Base-by-base conservation (phyloP, 192 early-diverging fungal genomes). In the Linnemannia schmuckeri region DNA sequence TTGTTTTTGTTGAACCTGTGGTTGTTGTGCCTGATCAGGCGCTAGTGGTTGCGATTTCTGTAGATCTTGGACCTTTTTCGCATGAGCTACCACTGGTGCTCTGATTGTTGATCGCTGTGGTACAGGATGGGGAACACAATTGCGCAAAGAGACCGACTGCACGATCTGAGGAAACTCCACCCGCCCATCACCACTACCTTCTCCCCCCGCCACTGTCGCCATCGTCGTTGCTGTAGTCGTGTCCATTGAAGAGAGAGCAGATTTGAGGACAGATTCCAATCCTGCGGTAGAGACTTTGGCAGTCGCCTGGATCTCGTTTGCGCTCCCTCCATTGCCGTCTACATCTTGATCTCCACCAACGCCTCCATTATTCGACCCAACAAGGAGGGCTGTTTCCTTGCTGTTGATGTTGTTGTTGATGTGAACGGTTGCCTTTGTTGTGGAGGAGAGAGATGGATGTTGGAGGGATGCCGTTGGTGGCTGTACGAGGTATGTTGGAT, bases 1-100 rank as follows among this genome's bases (percentile, higher is more conserved):
- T 40, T 75, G 74, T 52, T 74, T 42, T 52, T 74, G 72, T 46
- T 74, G 74, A 18, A 33, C 7, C 22, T 47, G 74, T 75, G 33
- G 47, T n/a, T 44, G 69, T 37, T 3, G 69, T 6, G 15, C 6
- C 69, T 27, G 37, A 6, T 22, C 3, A 20, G 38, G 46, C 72
- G 42, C 37, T 73, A 17, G 49, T 52, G 49, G 49, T 22, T 52
- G 52, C 2, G 75, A 76, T 76, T 47, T 33, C 27, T 37, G 41
- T 70, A 6, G 12, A 52, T 77, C 66, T 68, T 38, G 15, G 22
- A 37, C 35, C 6, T 68, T 33, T 42, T 77, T 68, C 24, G 41
- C 75, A 44, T 35, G 35, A 1, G 17, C 63, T 35, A 35, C 35
- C 15, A 8, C 69, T 71, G 38, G 35, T 41, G 17, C 4, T 22